Evolutionary conservation across 768 basidiomycete species (phyloP).

Genomic region (Galerina sulciceps): DNA sequence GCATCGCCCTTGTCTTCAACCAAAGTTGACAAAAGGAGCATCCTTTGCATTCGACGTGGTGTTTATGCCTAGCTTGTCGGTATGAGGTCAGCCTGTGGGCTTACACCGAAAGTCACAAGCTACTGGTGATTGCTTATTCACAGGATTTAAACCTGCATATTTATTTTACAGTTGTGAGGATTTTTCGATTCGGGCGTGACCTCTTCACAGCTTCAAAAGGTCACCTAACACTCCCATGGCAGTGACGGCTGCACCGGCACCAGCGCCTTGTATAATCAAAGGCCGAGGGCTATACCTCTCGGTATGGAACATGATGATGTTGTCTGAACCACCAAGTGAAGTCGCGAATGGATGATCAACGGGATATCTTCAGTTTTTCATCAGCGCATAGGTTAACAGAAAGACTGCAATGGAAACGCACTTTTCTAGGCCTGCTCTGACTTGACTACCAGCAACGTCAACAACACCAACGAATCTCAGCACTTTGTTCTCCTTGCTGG

Average conservation of each 20-base stretch:
- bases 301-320: slow-evolving; percentile 98
- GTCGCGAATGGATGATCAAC: slow-evolving; percentile 93
- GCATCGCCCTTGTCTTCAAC: too few species aligned
- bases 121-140: background rate
- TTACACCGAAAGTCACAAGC: too few species aligned
- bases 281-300: slow-evolving; percentile 88
- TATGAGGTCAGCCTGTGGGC: too few species aligned
- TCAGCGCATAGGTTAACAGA: background rate
- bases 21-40: too few species aligned
- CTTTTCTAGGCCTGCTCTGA: slow-evolving; percentile 92
- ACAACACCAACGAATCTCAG: slow-evolving; percentile 94
- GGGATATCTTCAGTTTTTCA: slow-evolving; percentile 66
- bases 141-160: background rate
- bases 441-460: slow-evolving; percentile 69
- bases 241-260: slow-evolving; percentile 97
- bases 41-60: too few species aligned
- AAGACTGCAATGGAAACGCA: slow-evolving; percentile 41
- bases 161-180: background rate
- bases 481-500: slow-evolving; percentile 80
- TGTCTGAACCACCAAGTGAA: slow-evolving; percentile 94
- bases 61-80: too few species aligned
- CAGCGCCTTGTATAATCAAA: slow-evolving; percentile 92
- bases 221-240: slow-evolving; percentile 98
- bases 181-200: background rate
- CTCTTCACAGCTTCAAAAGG: slow-evolving; percentile 60